These are phyloP conservation scores for Knufia petricola DNA, from an alignment of 2,329 filamentous ascomycete genomes.

Conservation along the genomic window DNA sequence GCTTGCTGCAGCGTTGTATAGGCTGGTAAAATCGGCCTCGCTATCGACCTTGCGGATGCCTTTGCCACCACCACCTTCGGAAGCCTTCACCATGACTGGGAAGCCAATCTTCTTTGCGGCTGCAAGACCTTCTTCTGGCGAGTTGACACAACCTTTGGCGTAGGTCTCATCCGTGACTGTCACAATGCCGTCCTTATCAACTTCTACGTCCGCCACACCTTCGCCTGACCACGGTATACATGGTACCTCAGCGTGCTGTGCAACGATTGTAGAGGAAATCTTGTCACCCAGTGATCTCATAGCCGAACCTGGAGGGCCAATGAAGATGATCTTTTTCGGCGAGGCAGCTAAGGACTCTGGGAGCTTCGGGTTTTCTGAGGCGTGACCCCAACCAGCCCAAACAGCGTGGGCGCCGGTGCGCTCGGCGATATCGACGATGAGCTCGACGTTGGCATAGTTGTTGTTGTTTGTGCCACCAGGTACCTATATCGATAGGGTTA, in stretches of 20 bases:
- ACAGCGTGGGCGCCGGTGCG: conserved; percentile 97
- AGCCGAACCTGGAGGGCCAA: conserved; percentile 90
- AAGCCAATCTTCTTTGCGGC: conserved; percentile 89
- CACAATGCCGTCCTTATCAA: conserved; percentile 78
- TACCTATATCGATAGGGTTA: conserved; percentile 43
- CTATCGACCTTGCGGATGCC: conserved; percentile 90
- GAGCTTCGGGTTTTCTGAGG: conserved; percentile 95
- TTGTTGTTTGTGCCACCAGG: conserved; percentile 99
- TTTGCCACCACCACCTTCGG: conserved; percentile 97
- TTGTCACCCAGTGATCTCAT: conserved; percentile 99
- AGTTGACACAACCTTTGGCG: conserved; percentile 79
- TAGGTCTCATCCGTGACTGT: conserved; percentile 83
- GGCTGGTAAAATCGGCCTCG: conserved; percentile 71
- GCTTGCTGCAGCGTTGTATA: conserved; percentile 93
- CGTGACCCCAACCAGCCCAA: conserved; percentile 98
- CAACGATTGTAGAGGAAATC: conserved; percentile 98
- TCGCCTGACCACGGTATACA: conserved; percentile 99
- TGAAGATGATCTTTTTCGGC: conserved; percentile 98
- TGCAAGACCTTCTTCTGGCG: conserved; percentile 78
- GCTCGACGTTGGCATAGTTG: conserved; percentile 99
- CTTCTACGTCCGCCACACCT: conserved; percentile 68
- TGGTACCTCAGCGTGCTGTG: conserved; percentile 89
- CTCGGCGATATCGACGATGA: conserved; percentile 97
- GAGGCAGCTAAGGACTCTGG: conserved; percentile 93
- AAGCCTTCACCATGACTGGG: conserved; percentile 99